These are phyloP conservation scores for Didymella exigua DNA, from an alignment of 2,329 filamentous ascomycete genomes.

Conservation along the genomic window DNA sequence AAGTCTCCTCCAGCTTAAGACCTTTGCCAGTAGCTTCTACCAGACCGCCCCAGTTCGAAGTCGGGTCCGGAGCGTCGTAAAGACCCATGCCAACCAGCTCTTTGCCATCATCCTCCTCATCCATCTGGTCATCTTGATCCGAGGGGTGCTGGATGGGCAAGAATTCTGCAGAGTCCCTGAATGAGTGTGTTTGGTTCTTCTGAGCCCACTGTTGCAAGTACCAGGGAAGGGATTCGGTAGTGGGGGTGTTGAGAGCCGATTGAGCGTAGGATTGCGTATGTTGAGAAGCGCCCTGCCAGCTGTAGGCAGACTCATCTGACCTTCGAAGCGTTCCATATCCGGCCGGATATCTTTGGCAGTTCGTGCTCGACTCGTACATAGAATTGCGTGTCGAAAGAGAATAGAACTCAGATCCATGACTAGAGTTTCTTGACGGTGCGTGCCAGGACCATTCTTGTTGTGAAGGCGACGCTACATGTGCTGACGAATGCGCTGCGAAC, in stretches of 20 bases:
- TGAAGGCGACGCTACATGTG: constrained; percentile 30
- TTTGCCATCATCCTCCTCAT: constrained; percentile 67
- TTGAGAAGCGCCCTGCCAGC: constrained; percentile 37
- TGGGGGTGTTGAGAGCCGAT: constrained; percentile 41
- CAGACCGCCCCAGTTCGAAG: constrained; percentile 57
- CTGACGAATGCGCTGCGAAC: constrained; percentile 27
- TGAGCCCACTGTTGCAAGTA: constrained; percentile 47
- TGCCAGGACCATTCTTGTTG: constrained; percentile 38
- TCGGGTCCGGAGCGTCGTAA: constrained; percentile 74
- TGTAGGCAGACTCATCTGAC: constrained; percentile 37
- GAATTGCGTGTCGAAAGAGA: constrained; percentile 45
- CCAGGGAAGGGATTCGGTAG: constrained; percentile 43
- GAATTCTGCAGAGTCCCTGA: constrained; percentile 50
- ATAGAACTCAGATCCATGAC: constrained; percentile 42
- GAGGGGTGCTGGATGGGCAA: constrained; percentile 58
- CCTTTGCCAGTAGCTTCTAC: constrained; percentile 68
- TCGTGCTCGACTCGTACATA: constrained; percentile 30
- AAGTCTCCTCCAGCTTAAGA: constrained; percentile 80
- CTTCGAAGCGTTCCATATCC: constrained; percentile 24
- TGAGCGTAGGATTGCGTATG: constrained; percentile 30
- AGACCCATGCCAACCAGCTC: constrained; percentile 82
- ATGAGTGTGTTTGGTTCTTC: constrained; percentile 38
- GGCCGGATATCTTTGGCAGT: constrained; percentile 21
- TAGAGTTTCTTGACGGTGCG: constrained; percentile 34
- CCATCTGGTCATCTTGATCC: constrained; percentile 56